Evolutionary conservation across 495 filamentous ascomycete genomes (phyloP).

Genomic region (Penicillium taxi): DNA sequence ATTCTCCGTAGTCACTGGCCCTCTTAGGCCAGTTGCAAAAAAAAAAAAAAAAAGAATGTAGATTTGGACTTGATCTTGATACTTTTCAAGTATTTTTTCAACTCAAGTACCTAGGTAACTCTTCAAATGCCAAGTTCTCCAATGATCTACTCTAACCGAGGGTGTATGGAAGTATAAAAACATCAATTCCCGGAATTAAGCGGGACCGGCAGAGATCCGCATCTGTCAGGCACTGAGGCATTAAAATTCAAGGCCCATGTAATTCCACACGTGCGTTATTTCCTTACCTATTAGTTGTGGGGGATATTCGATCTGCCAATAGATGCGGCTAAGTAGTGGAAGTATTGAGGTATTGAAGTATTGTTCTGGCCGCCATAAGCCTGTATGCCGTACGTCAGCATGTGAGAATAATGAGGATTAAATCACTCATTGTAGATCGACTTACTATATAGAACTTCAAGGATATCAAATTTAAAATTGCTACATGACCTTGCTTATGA

Average conservation of each 20-base stretch:
- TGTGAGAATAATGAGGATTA: conserved; percentile 2
- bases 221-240: not conserved
- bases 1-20: conserved; percentile 17
- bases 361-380: too few species aligned
- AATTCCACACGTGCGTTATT: conserved; percentile 18
- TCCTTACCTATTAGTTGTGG: too few species aligned
- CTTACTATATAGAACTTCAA: too few species aligned
- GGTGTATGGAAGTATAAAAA: conserved; percentile 6
- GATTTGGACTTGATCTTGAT: conserved; percentile 7
- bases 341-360: too few species aligned
- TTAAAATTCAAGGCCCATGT: not conserved
- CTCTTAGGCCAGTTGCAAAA: conserved; percentile 17
- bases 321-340: too few species aligned
- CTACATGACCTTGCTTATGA: too few species aligned
- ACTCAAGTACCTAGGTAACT: not conserved
- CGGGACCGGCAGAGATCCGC: not conserved
- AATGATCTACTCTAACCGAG: conserved; percentile 10
- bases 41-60: conserved; percentile 15
- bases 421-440: too few species aligned
- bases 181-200: too few species aligned
- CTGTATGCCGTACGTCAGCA: too few species aligned
- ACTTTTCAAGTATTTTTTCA: too few species aligned
- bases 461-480: too few species aligned
- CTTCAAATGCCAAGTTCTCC: not conserved
- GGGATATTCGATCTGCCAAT: conserved; percentile 15